Evolutionary conservation across 2,329 filamentous ascomycete genomes (phyloP), one percentile per base, ranked within the genome.

Genomic region (Colletotrichum tanaceti): DNA sequence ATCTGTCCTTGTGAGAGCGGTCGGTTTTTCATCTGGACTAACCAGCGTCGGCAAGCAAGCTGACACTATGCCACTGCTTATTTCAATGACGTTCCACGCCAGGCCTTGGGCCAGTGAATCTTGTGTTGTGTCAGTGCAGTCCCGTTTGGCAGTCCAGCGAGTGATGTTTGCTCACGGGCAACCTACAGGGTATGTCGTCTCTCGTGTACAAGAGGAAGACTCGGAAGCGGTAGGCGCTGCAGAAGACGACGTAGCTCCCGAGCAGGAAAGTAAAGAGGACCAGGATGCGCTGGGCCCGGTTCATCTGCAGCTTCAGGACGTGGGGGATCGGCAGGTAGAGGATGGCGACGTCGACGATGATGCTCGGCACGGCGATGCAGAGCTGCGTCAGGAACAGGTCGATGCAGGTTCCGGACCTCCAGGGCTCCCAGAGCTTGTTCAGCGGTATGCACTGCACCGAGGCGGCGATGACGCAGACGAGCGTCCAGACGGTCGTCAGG

Each of bases 1-100:
- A 24, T 18, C 1, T 5, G 22, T 4, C 14, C 6, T 11, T 5
- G 11, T 22, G 20, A 3, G 11, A 2, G 3, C 10, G 5, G 5
- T 9, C 7, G 6, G 6, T 6, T 5, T 4, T 4, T 28, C 4
- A 10, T 2, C 0, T n/a, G 13, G 5, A 54, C 65, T 50, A 20
- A 68, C 65, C 18, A 68, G 24, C 14, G 65, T 68, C 18, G 65
- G 65, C 11, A 68, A 39, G 14, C 65, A 68, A 16, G 66, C 66
- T 5, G 66, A 69, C 4, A 69, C 66, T 14, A 69, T 69, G 14
- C 66, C 66, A 38, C 66, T 69, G 38, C 66, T 69, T 11, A 69
- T 66, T 16, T 69, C 66, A 11, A 69, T 69, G 0, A 69, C 60
- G 38, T 69, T 69, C 66, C 66, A 69, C 2, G 66, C 66, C 1